Percentiles rank a stretch among this genome's conserved stretches.
These are phyloP conservation scores for Flaveria trinervia DNA, from an alignment of 129 eudicot species.

Conservation along the genomic window DNA sequence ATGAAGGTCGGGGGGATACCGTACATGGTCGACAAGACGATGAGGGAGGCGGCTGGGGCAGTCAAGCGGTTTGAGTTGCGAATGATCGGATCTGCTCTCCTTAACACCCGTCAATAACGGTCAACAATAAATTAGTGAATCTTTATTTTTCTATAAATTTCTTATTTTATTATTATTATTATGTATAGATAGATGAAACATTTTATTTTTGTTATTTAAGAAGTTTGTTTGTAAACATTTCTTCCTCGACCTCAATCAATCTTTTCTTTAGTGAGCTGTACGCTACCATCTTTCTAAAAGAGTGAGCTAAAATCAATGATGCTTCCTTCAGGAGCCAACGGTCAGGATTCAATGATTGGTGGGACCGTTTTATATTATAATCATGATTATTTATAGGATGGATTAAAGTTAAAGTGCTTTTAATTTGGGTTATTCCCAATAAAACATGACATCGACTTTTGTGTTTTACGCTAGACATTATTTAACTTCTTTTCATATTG, in stretches of 20 bases:
- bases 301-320: slow-evolving; percentile 9
- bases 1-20: slow-evolving; percentile 41
- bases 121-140: background rate
- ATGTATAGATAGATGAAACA: slow-evolving; percentile 38
- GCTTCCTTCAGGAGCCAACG: background rate
- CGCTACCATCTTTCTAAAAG: background rate
- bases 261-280: background rate
- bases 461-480: background rate
- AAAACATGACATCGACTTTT: background rate
- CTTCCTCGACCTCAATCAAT: background rate
- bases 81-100: slow-evolving; percentile 48
- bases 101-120: slow-evolving; percentile 50
- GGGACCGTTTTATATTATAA: background rate
- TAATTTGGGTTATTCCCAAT: slow-evolving; percentile 25
- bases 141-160: background rate
- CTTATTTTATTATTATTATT: background rate
- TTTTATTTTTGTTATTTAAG: slow-evolving; percentile 28
- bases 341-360: slow-evolving; percentile 9
- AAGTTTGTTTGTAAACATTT: slow-evolving; percentile 26
- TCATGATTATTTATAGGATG: background rate
- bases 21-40: slow-evolving; percentile 46
- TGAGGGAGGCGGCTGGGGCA: slow-evolving; percentile 50
- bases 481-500: too few relatives aligned
- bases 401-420: slow-evolving; percentile 19
- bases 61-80: slow-evolving; percentile 57